Base-by-base conservation (phyloP, 768 basidiomycete species). In the Daedaleopsis sinensis region DNA sequence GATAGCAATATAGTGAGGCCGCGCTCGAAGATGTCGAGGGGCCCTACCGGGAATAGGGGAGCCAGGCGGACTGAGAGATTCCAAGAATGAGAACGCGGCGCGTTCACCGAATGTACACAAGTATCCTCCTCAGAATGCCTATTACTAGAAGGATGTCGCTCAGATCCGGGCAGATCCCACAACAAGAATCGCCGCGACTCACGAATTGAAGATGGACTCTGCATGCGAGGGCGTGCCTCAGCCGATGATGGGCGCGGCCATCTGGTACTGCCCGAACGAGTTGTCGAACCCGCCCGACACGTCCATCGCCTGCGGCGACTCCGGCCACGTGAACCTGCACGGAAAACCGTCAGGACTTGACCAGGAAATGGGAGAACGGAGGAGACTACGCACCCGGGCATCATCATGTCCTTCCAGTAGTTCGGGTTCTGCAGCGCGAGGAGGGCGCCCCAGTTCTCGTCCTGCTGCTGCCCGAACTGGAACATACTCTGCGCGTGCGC, bases 361-460 rank as follows among this genome's bases (percentile, higher is more conserved):
- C 2, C 47, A 24, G 10, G 18, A 21, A 27, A 49, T 0, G 2
- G 19, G n/a, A 16, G n/a, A 13, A 1, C 24, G 2, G 8, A 10
- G 18, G 47, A 7, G 7, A 24, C 23, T 6, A 65, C 67, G 39
- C 38, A 89, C 87, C 91, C 91, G 39, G 91, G 91, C 88, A 93
- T 90, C 90, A 92, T 89, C 86, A 91, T 88, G 52, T 83, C 89
- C 47, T 81, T 74, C 90, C 89, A 91, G 83, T 86, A 93, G 9
- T 76, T 80, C 2, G 86, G 86, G 52, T 87, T 89, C 63, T 88
- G 86, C 58, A 93, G 77, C 32, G 85, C 85, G 52, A 85, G 82
- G 86, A 93, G 88, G 19, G 89, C 83, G 0, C 89, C 90, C 62
- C 90, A 78, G 73, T 85, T 81, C 48, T 88, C 78, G 83, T 86